Conservation (phyloP, 257 asterid species). For the Ehretia macrophylla region DNA sequence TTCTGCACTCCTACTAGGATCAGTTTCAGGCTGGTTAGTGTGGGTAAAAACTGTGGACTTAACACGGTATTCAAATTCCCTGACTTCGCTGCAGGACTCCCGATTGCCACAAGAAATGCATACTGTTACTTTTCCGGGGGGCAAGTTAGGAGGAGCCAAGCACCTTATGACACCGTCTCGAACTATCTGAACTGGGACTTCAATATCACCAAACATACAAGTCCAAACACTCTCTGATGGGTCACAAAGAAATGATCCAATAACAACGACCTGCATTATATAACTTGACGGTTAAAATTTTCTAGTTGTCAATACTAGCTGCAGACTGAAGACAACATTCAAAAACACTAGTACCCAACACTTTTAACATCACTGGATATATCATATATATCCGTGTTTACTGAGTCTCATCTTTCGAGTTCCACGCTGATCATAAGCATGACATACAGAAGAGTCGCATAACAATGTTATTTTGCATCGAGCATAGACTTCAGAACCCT, state of each 20-base stretch:
- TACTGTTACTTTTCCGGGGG: slow-evolving; percentile 69
- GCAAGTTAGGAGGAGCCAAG: slow-evolving; percentile 67
- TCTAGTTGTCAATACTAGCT: background rate
- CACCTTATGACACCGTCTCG: slow-evolving; percentile 86
- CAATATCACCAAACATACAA: slow-evolving; percentile 89
- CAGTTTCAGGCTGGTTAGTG: slow-evolving; percentile 36
- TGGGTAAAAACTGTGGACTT: slow-evolving; percentile 27
- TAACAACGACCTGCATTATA: slow-evolving; percentile 61
- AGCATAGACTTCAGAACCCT: no score
- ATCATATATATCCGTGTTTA: no score
- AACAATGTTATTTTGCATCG: no score
- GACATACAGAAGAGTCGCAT: no score
- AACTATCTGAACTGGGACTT: slow-evolving; percentile 77
- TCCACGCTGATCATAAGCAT: no score
- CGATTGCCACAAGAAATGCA: slow-evolving; percentile 73
- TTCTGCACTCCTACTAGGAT: slow-evolving; percentile 46
- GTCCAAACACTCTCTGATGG: slow-evolving; percentile 67
- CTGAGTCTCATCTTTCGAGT: no score
- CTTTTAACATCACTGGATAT: background rate
- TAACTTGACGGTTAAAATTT: background rate
- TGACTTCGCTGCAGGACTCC: slow-evolving; percentile 85
- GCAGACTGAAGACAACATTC: background rate
- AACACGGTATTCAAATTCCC: slow-evolving; percentile 72
- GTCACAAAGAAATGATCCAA: slow-evolving; percentile 79
- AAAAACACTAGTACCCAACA: background rate